Evolutionary conservation across 2,329 filamentous ascomycete genomes (phyloP).

Genomic region (Amesomyces nigricolor): DNA sequence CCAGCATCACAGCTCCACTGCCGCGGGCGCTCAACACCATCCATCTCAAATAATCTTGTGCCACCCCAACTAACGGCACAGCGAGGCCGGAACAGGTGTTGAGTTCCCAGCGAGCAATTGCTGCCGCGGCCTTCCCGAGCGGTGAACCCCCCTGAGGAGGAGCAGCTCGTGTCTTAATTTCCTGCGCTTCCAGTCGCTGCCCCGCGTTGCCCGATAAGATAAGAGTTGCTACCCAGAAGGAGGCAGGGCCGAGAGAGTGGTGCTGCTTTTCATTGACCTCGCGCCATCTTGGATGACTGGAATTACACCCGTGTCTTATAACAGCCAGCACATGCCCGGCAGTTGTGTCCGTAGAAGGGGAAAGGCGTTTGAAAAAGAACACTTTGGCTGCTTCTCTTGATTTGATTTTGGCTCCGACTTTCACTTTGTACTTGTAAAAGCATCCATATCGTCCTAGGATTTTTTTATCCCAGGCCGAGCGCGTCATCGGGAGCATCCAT

Average conservation of each 20-base stretch:
- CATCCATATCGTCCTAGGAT: background rate
- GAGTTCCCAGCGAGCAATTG: background rate
- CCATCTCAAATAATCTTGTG: slow-evolving; percentile 1
- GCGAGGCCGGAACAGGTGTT: background rate
- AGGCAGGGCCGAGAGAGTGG: background rate
- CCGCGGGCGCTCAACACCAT: background rate
- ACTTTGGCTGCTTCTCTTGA: background rate
- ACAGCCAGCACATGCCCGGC: background rate
- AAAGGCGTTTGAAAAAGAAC: background rate
- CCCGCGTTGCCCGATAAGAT: slow-evolving; percentile 28
- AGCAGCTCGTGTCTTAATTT: background rate
- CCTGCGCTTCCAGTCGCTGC: slow-evolving; percentile 17
- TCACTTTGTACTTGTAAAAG: too few species aligned
- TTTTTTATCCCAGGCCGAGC: slow-evolving; percentile 13
- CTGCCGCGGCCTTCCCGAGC: background rate
- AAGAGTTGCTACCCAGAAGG: slow-evolving; percentile 24
- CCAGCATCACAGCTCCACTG: slow-evolving; percentile 5
- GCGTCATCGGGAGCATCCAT: slow-evolving; percentile 23
- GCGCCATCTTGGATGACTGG: background rate
- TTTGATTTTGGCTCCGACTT: too few species aligned
- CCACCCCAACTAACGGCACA: background rate
- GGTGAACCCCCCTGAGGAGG: background rate
- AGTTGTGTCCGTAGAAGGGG: background rate
- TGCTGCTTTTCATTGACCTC: slow-evolving; percentile 5
- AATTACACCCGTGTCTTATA: background rate